phyloP scores from a whole-genome alignment of 1,139 yeast species.

The Hemisphaericaspora xylanilytica region DNA sequence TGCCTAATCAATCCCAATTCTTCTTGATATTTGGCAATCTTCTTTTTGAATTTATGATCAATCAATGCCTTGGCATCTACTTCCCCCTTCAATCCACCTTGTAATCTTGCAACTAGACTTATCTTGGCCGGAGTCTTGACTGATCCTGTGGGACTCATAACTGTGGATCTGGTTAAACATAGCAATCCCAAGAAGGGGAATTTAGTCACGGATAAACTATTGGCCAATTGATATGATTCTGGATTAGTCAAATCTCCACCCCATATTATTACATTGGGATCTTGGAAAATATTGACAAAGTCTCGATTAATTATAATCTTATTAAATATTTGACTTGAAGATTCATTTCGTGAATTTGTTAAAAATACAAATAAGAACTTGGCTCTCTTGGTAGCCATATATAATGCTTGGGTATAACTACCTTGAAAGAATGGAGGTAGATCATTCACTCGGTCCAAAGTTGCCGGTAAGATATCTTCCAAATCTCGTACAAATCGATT shows the following conservation, averaged over 20 bases:
- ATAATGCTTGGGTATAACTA: conserved; percentile 74
- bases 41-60: conserved; percentile 38
- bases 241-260: conserved; percentile 81
- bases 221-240: conserved; percentile 83
- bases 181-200: conserved; percentile 78
- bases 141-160: conserved; percentile 61
- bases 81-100: conserved; percentile 53
- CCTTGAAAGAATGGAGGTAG: conserved; percentile 62
- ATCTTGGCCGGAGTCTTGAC: conserved; percentile 52
- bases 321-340: conserved; percentile 52
- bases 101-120: conserved; percentile 62
- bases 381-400: conserved; percentile 62
- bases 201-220: conserved; percentile 66
- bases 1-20: conserved; percentile 55
- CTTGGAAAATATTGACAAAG: conserved; percentile 47
- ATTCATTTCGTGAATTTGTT: conserved; percentile 72
- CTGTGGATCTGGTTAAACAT: conserved; percentile 53
- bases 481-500: conserved; percentile 33
- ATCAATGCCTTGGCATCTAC: conserved; percentile 23
- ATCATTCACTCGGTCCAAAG: neutral
- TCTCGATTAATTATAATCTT: conserved; percentile 53
- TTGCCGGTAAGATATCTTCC: conserved; percentile 29
- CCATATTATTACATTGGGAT: conserved; percentile 65
- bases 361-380: conserved; percentile 72
- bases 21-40: conserved; percentile 58